phyloP scores from a whole-genome alignment of 2,329 filamentous ascomycete species.

The Penicillium sp. region DNA sequence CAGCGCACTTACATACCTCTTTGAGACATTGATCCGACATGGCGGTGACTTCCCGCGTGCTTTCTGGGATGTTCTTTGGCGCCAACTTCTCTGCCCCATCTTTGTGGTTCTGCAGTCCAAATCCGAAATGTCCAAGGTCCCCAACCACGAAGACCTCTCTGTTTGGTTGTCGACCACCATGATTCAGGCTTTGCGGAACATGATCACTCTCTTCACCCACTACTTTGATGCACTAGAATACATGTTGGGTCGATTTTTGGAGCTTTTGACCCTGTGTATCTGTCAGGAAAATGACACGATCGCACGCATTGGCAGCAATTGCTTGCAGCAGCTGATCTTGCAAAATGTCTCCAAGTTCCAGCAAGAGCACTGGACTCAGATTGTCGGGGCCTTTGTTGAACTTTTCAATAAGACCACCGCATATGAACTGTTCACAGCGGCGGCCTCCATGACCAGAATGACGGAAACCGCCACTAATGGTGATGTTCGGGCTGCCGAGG shows the following conservation, averaged over 20 bases:
- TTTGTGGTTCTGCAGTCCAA: conserved; percentile 97
- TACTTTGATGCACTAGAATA: conserved; percentile 96
- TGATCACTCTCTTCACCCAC: conserved; percentile 98
- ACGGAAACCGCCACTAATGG: conserved; percentile 32
- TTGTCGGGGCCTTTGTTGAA: conserved; percentile 93
- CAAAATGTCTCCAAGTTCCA: conserved; percentile 95
- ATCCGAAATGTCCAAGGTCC: conserved; percentile 91
- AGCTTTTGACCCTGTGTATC: conserved; percentile 91
- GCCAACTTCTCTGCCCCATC: conserved; percentile 94
- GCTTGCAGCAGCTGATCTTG: conserved; percentile 90
- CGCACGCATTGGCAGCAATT: conserved; percentile 96
- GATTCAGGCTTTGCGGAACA: conserved; percentile 96
- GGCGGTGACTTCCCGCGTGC: conserved; percentile 88
- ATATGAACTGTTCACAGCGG: conserved; percentile 91
- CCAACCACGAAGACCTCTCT: conserved; percentile 94
- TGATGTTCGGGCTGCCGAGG: conserved; percentile 22
- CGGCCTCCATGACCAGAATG: conserved; percentile 49
- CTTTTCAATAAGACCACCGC: conserved; percentile 94
- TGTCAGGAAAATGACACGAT: conserved; percentile 99
- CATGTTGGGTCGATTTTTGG: conserved; percentile 96
- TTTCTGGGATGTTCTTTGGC: conserved; percentile 98
- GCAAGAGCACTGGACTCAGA: conserved; percentile 84
- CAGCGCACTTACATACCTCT: conserved; percentile 88
- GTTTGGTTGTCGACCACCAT: conserved; percentile 99
- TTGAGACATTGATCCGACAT: conserved; percentile 86